A percentile compares a stretch with the other conserved stretches of the same genome.
phyloP scores from a whole-genome alignment of 2,329 filamentous ascomycete species.

The Monosporascus cannonballus region DNA sequence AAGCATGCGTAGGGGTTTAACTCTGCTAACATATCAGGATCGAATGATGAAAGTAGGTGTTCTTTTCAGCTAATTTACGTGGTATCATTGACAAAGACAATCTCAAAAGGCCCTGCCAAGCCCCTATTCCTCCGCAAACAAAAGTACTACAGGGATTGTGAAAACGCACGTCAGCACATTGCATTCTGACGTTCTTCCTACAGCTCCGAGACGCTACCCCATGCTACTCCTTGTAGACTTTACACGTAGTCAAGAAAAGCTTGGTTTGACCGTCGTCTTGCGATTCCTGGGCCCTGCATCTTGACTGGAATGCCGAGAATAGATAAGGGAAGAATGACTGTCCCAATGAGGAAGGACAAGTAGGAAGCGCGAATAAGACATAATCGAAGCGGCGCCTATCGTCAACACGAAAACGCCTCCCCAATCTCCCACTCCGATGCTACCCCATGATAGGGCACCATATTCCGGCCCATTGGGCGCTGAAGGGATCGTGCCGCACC shows the following conservation, averaged over 20 bases:
- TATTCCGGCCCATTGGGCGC: background rate
- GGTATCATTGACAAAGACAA: background rate
- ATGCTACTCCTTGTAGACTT: background rate
- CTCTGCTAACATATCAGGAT: background rate
- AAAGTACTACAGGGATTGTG: no score
- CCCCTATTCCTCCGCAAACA: background rate
- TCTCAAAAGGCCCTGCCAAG: background rate
- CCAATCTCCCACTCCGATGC: background rate
- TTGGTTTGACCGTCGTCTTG: background rate
- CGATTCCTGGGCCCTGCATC: background rate
- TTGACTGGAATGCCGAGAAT: background rate
- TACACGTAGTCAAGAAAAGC: background rate
- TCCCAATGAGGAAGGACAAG: background rate
- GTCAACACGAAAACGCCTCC: background rate
- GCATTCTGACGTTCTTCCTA: background rate
- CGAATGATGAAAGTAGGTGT: background rate
- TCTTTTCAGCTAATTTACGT: background rate
- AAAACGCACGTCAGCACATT: no score
- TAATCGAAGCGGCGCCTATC: background rate
- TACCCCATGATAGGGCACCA: background rate
- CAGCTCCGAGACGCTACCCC: background rate
- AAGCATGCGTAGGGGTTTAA: background rate
- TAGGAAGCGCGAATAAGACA: background rate
- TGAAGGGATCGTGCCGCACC: background rate
- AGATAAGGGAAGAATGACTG: background rate